Conservation (phyloP, 805 yeast species). For the Blastobotrys peoriensis region DNA sequence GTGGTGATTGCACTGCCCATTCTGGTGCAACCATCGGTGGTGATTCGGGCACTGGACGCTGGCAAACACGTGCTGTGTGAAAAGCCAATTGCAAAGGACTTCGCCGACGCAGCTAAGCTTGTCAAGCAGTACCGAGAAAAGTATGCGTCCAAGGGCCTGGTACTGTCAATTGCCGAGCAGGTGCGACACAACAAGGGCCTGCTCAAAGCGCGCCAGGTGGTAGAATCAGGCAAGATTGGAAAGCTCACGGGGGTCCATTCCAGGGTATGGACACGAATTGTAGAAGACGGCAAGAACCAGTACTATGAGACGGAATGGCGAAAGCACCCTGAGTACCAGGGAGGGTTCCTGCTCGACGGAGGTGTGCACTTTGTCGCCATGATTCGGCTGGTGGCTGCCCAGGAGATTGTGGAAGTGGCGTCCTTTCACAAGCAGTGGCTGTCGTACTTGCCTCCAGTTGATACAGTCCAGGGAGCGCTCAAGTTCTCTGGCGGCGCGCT, state of each 20-base stretch:
- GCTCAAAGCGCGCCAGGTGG: slow-evolving; percentile 13
- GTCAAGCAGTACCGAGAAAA: slow-evolving; percentile 10
- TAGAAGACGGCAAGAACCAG: slow-evolving; percentile 15
- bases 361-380: slow-evolving; percentile 22
- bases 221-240: background rate
- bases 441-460: slow-evolving; percentile 17
- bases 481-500: slow-evolving; percentile 12
- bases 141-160: slow-evolving; percentile 5
- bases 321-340: slow-evolving; percentile 22
- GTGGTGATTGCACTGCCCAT: slow-evolving; percentile 25
- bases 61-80: slow-evolving; percentile 28
- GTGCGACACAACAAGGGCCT: slow-evolving; percentile 16
- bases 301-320: slow-evolving; percentile 22
- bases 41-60: slow-evolving; percentile 18
- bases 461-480: slow-evolving; percentile 14
- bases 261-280: background rate
- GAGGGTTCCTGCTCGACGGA: slow-evolving; percentile 24
- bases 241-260: slow-evolving; percentile 1
- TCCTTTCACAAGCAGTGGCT: slow-evolving; percentile 9
- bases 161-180: slow-evolving; percentile 22
- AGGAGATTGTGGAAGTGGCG: slow-evolving; percentile 7
- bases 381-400: slow-evolving; percentile 13
- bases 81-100: slow-evolving; percentile 23
- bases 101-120: slow-evolving; percentile 15
- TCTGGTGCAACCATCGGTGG: slow-evolving; percentile 19